Percentiles rank a stretch among this genome's conserved stretches.
Conservation (phyloP, 129 eudicot genomes). For the Kitagawia praeruptora region DNA sequence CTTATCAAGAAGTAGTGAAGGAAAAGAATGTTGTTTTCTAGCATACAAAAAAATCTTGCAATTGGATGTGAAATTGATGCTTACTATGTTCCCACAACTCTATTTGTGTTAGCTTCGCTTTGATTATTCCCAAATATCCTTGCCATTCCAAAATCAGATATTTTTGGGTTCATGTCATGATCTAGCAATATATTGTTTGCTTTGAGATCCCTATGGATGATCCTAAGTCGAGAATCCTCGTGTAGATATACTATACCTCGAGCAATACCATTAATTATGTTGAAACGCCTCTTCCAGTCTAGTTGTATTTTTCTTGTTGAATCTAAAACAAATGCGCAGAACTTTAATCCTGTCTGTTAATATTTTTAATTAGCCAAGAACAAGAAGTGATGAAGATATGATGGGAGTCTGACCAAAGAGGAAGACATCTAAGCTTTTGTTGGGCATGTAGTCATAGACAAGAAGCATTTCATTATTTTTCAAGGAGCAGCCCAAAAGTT, state of each 20-base stretch:
- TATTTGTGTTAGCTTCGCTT: neutral
- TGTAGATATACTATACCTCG: neutral
- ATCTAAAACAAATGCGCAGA: neutral
- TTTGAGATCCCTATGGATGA: neutral
- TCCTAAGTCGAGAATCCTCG: neutral
- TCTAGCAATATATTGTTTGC: neutral
- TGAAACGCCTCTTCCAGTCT: neutral
- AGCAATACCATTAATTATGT: neutral
- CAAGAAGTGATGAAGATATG: neutral
- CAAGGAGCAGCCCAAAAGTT: neutral
- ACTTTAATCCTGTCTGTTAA: neutral
- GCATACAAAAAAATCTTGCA: too few species aligned
- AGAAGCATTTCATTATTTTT: neutral
- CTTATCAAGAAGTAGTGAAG: too few species aligned
- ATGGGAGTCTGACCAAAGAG: neutral
- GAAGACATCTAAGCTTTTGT: neutral
- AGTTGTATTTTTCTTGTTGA: neutral
- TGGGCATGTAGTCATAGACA: conserved; percentile 1
- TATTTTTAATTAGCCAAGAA: too few species aligned
- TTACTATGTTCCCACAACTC: conserved; percentile 4
- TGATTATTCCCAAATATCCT: neutral
- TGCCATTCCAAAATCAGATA: conserved; percentile 6
- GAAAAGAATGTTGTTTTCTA: too few species aligned
- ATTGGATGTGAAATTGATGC: neutral
- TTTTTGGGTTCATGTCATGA: conserved; percentile 1